Conservation (phyloP, 2,329 filamentous ascomycete species). For the Hymenoscyphus albidus region DNA sequence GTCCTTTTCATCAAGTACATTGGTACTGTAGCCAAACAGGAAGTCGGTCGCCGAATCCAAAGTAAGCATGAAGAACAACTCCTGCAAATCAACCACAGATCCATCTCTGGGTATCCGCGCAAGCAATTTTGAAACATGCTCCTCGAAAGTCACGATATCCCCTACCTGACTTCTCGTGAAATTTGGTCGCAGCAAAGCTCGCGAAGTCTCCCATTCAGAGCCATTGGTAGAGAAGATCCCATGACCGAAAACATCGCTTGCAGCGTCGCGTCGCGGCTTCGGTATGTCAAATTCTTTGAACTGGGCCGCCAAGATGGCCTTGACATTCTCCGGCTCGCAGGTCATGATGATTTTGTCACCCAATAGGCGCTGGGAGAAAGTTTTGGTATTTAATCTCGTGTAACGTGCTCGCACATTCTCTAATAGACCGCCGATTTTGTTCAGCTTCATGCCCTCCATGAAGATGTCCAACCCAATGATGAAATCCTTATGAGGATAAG, state of each 20-base stretch:
- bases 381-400: conserved; percentile 15
- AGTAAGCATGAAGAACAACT: conserved; percentile 55
- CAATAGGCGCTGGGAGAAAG: conserved; percentile 16
- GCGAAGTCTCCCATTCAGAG: conserved; percentile 43
- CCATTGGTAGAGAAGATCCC: conserved; percentile 52
- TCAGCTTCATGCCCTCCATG: conserved; percentile 37
- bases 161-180: conserved; percentile 53
- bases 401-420: conserved; percentile 36
- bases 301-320: conserved; percentile 52
- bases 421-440: conserved; percentile 38
- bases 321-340: conserved; percentile 53
- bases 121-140: conserved; percentile 59
- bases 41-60: conserved; percentile 46
- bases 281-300: conserved; percentile 54
- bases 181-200: conserved; percentile 48
- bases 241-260: conserved; percentile 49
- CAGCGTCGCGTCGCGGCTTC: conserved; percentile 39
- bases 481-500: conserved; percentile 50
- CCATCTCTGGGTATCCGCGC: conserved; percentile 53
- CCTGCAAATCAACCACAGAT: conserved; percentile 54
- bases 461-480: conserved; percentile 51
- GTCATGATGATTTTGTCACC: conserved; percentile 43
- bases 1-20: conserved; percentile 36
- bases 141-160: conserved; percentile 66
- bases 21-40: conserved; percentile 57